These are phyloP conservation scores for Chaetomium sp. DNA, from an alignment of 2,329 filamentous ascomycete species.

Conservation along the genomic window DNA sequence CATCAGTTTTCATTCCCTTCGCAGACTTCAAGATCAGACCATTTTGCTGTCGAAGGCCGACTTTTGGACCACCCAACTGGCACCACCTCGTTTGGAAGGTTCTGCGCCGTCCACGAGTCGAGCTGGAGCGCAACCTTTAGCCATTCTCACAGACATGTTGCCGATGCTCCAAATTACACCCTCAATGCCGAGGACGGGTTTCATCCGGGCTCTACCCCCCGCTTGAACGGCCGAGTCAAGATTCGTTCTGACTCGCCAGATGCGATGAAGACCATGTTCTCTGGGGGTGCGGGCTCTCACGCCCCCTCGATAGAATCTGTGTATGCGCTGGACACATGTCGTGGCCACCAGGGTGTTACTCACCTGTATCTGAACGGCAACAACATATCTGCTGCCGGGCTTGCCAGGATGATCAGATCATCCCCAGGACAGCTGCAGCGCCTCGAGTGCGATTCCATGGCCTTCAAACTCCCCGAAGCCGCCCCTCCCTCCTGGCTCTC, in stretches of 20 bases:
- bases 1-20: constrained; percentile 32
- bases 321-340: constrained; percentile 35
- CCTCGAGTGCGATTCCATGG: constrained; percentile 53
- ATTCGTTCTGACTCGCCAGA: constrained; percentile 42
- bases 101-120: constrained; percentile 53
- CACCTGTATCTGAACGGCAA: constrained; percentile 59
- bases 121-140: constrained; percentile 47
- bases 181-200: constrained; percentile 30
- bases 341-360: constrained; percentile 46
- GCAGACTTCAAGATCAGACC: constrained; percentile 34
- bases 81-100: constrained; percentile 44
- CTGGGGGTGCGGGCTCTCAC: constrained; percentile 31
- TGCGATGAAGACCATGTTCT: constrained; percentile 39
- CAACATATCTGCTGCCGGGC: constrained; percentile 47
- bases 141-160: constrained; percentile 52
- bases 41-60: constrained; percentile 52
- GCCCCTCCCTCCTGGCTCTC: constrained; percentile 37
- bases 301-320: constrained; percentile 27
- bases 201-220: constrained; percentile 36
- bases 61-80: constrained; percentile 40
- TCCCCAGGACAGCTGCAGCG: constrained; percentile 53
- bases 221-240: constrained; percentile 42
- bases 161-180: constrained; percentile 51
- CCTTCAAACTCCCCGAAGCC: constrained; percentile 34
- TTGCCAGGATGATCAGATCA: constrained; percentile 48